Conservation (phyloP, 129 eudicot species). For the Escallonia rubra region DNA sequence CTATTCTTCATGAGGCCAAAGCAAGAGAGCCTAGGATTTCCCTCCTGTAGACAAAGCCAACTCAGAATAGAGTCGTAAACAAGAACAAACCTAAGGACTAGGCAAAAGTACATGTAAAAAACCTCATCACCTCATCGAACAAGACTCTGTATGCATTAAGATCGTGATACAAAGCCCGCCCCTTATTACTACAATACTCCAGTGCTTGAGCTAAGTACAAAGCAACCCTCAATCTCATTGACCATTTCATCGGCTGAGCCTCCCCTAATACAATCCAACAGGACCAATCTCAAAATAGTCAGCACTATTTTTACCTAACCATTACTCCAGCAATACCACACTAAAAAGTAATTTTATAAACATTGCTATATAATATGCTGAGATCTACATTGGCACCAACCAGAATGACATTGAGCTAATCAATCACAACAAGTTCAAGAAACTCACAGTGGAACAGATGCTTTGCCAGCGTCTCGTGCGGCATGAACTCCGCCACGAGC, state of each 20-base stretch:
- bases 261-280: conserved; percentile 57
- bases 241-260: conserved; percentile 89
- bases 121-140: conserved; percentile 76
- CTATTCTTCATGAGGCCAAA: conserved; percentile 97
- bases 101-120: neutral
- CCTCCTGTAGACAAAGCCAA: conserved; percentile 41
- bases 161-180: conserved; percentile 84
- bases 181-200: conserved; percentile 83
- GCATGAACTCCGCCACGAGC: conserved; percentile 91
- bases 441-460: conserved; percentile 93
- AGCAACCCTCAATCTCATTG: conserved; percentile 91
- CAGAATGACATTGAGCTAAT: neutral
- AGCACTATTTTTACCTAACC: too few relatives aligned
- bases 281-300: neutral
- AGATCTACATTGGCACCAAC: neutral
- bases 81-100: neutral
- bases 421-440: neutral
- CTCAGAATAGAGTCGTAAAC: conserved; percentile 7
- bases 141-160: conserved; percentile 93
- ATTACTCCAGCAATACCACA: neutral
- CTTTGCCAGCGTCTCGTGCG: conserved; percentile 85
- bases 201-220: conserved; percentile 85
- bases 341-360: neutral
- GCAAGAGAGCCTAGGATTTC: conserved; percentile 94
- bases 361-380: neutral